Evolutionary conservation across 805 yeast species (phyloP).

Genomic region (Candida endomychidarum): DNA sequence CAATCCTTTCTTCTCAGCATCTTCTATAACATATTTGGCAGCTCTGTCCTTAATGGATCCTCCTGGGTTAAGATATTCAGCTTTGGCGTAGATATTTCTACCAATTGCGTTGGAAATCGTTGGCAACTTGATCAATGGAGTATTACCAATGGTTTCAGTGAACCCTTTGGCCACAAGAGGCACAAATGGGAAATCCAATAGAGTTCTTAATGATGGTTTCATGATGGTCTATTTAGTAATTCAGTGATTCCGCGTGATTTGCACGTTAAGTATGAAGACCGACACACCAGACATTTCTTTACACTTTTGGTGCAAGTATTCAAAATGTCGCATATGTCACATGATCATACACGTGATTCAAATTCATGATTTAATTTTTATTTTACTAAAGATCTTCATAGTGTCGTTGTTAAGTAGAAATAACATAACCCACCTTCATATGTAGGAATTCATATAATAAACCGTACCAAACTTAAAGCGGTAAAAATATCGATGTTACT

Average conservation of each 20-base stretch:
- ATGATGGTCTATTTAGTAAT: slow-evolving; percentile 2
- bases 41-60: slow-evolving; percentile 93
- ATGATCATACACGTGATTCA: too few relatives aligned
- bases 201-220: slow-evolving; percentile 1
- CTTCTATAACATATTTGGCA: slow-evolving; percentile 71
- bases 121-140: slow-evolving; percentile 62
- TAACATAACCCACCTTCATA: too few relatives aligned
- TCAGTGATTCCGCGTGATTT: slow-evolving; percentile 4
- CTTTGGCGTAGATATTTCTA: slow-evolving; percentile 71
- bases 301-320: too few relatives aligned
- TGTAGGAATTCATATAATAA: too few relatives aligned
- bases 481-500: too few relatives aligned
- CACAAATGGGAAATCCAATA: slow-evolving; percentile 44
- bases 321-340: too few relatives aligned
- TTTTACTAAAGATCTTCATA: too few relatives aligned
- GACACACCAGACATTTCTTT: not conserved
- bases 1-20: slow-evolving; percentile 70
- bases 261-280: not conserved
- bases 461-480: too few relatives aligned
- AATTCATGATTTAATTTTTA: too few relatives aligned
- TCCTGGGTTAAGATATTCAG: slow-evolving; percentile 92
- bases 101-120: slow-evolving; percentile 26
- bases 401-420: too few relatives aligned
- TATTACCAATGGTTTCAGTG: slow-evolving; percentile 87
- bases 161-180: slow-evolving; percentile 75